Percentiles rank a stretch among this genome's conserved stretches.
phyloP scores from a whole-genome alignment of 495 filamentous ascomycete species.

The Xylaria palmicola region DNA sequence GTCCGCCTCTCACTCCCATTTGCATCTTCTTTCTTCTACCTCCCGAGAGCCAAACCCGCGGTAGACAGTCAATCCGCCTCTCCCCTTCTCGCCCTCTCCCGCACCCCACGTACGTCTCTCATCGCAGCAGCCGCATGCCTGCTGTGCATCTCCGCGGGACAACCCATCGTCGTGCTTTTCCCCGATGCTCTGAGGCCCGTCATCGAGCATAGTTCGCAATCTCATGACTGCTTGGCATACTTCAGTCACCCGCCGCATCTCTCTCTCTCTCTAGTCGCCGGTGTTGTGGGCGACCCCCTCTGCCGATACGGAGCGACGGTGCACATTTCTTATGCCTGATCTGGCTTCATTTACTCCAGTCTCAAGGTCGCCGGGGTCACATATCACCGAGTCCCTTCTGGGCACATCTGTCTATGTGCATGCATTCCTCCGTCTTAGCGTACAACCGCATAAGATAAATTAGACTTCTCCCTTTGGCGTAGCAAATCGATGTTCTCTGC shows the following conservation, averaged over 20 bases:
- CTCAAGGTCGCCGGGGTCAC: neutral
- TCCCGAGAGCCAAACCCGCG: neutral
- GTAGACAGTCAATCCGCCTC: neutral
- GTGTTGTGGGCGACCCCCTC: neutral
- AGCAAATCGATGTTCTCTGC: neutral
- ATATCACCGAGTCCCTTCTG: neutral
- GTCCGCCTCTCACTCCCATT: conserved; percentile 7
- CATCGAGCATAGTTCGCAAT: neutral
- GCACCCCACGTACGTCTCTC: neutral
- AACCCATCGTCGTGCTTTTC: neutral
- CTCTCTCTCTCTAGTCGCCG: neutral
- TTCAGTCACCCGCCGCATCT: neutral
- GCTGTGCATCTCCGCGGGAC: neutral
- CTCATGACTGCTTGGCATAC: conserved; percentile 7
- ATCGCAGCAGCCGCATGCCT: neutral
- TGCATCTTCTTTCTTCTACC: neutral
- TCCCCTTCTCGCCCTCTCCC: neutral
- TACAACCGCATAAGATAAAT: neutral
- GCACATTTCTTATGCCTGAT: neutral
- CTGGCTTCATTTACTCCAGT: neutral
- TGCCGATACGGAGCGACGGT: neutral
- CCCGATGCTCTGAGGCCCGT: neutral
- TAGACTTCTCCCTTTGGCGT: neutral
- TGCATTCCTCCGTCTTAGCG: neutral
- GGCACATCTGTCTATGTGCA: too few species aligned